Evolutionary conservation across 345 rosid species (phyloP), one percentile per base, ranked within the genome.

Genomic region (Excoecaria agallocha): DNA sequence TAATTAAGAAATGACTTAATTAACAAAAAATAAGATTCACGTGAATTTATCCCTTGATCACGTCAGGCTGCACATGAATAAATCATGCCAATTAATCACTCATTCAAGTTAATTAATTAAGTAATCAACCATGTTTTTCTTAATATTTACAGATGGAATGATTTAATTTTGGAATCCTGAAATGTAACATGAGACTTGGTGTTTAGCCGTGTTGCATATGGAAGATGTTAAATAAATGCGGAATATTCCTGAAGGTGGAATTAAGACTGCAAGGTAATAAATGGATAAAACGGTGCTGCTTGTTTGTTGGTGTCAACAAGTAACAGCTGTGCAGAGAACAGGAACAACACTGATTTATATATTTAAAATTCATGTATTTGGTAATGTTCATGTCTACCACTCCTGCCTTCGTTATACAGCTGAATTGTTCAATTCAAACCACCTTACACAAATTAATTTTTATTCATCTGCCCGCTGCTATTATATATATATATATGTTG

Each of bases 311-410:
- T n/a, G n/a, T n/a, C n/a, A n/a, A n/a, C n/a, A n/a, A n/a, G n/a
- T n/a, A n/a, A 67, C 43, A 67, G 71, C 71, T 67, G 57, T 67
- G 57, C 57, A 6, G n/a, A 19, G 8, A 19, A 69, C 64, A 30
- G 37, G 57, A 59, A 64, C 12, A 10, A 6, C 46, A 67, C 51
- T 51, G 55, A 70, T 45, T 20, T 37, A 64, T 11, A 1, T 61
- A 51, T 12, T 38, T 70, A 54, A n/a, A 22, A 66, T 74, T 45
- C 39, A 38, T 30, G 1, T 49, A 39, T 60, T 41, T 59, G 59
- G 8, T 50, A 50, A 19, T 43, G 73, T 75, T 77, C 80, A 58
- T 78, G 80, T 59, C 71, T 66, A 66, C 82, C 84, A 75, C 82
- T 75, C 66, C 71, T 65, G 55, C 57, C 50, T 3, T 19, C 19